Evolutionary conservation across 176 grass and related monocot species (phyloP), one percentile per base, ranked within the genome.

Genomic region (Phoenix roebelenii): DNA sequence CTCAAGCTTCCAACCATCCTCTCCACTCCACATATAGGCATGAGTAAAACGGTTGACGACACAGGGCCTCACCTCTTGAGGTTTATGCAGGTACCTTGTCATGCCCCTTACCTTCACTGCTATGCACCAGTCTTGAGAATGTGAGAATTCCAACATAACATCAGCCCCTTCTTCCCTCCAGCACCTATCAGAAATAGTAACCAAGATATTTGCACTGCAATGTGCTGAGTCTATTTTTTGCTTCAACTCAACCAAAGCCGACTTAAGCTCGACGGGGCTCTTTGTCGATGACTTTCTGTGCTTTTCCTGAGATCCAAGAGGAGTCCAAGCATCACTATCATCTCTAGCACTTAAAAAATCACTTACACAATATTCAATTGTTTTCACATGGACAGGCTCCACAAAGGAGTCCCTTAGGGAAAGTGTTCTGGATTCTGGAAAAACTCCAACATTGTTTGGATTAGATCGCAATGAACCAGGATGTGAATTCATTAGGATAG

Each of bases 1-100:
- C 63, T 98, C 93, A 17, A 98, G 79, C 72, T 85, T 88, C 84
- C 82, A 85, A 59, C 79, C 79, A 61, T 92, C 81, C 18, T 98
- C 87, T 14, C 90, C 76, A 18, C 72, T 52, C 93, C 87, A 98
- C 51, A 98, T 78, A 30, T 76, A 89, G 61, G 87, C 87, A 85
- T 91, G 87, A 35, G 87, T 92, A 65, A 76, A 88, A 14, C 87
- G 93, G 61, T 98, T 98, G 16, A 83, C 68, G 10, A 80, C 73
- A 85, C 83, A 83, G 28, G 73, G 74, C 74, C 73, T 83, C 57
- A 74, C 71, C 54, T 98, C 84, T 15, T 74, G 79, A 65, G 87
- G 84, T 63, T 85, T 98, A 3, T 85, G 73, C 20, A 59, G 14
- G 15, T 26, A 75, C 63, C 62, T 85, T 26, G 74, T 80, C 60